These are phyloP conservation scores for Rhododendron vialii DNA, from an alignment of 148 eudicot species.

Conservation along the genomic window DNA sequence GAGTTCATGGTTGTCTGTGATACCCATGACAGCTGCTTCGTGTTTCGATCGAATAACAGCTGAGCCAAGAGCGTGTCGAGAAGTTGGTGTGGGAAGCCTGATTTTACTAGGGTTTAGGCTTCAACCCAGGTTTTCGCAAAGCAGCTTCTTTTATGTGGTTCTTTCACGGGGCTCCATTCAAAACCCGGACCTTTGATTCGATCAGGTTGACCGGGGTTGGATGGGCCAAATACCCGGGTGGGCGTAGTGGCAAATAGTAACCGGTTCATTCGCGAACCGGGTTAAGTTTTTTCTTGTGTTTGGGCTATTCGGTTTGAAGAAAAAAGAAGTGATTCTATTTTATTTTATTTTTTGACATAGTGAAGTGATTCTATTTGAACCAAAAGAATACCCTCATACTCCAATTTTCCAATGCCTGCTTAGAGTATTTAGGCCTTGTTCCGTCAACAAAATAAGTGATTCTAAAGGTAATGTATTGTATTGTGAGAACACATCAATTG, in stretches of 20 bases:
- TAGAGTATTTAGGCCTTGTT: too few species aligned
- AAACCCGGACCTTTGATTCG: background rate
- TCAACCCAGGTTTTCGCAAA: background rate
- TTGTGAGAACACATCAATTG: too few species aligned
- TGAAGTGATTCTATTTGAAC: too few species aligned
- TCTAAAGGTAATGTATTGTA: too few species aligned
- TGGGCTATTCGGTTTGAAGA: too few species aligned
- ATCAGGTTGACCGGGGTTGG: background rate
- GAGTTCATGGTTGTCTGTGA: slow-evolving; percentile 10
- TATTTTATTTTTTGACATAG: too few species aligned
- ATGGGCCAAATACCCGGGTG: background rate
- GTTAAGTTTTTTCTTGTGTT: background rate
- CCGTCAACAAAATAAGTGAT: too few species aligned
- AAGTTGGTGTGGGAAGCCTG: background rate
- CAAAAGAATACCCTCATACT: too few species aligned
- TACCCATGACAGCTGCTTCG: slow-evolving; percentile 1
- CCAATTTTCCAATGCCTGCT: too few species aligned
- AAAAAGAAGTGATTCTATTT: too few species aligned
- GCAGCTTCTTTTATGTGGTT: background rate
- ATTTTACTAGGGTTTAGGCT: slow-evolving; percentile 16
- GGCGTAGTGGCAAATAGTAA: background rate
- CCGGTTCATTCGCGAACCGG: background rate
- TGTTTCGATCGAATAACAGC: slow-evolving; percentile 2
- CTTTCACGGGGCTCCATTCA: background rate
- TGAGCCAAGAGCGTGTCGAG: background rate